Percentiles rank a stretch among this genome's conserved stretches.
Evolutionary conservation across 2,329 filamentous ascomycete genomes (phyloP).

Genomic region (Magnaporthales sp.): DNA sequence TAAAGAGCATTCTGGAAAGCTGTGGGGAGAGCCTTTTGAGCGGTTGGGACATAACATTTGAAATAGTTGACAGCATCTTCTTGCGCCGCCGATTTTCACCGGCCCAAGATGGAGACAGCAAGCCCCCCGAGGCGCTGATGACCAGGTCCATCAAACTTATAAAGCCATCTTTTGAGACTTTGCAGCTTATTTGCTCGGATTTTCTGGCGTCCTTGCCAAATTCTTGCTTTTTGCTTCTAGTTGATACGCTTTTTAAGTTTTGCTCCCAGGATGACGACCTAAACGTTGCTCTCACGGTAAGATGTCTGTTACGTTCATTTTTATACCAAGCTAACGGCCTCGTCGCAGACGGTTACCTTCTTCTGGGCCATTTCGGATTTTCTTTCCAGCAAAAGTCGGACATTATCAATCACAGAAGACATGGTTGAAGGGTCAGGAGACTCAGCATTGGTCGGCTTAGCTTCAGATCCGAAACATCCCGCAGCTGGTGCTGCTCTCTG

Average conservation of each 20-base stretch:
- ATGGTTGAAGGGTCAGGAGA: conserved; percentile 48
- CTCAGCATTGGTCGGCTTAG: conserved; percentile 45
- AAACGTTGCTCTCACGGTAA: conserved; percentile 85
- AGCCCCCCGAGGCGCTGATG: conserved; percentile 23
- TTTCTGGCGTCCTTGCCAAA: conserved; percentile 69
- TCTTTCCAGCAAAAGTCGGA: conserved; percentile 52
- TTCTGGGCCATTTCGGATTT: conserved; percentile 96
- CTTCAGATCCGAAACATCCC: conserved; percentile 47
- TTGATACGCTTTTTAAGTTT: conserved; percentile 84
- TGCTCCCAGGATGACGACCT: conserved; percentile 84
- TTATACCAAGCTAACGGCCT: neutral
- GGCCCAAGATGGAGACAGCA: conserved; percentile 17
- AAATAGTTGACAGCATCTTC: conserved; percentile 79
- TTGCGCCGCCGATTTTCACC: conserved; percentile 21
- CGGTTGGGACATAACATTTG: conserved; percentile 81
- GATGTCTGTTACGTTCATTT: conserved; percentile 15
- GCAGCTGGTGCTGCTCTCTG: conserved; percentile 65
- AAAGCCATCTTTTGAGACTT: conserved; percentile 76
- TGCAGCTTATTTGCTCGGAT: conserved; percentile 91
- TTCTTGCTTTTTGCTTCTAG: conserved; percentile 65
- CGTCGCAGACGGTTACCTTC: conserved; percentile 70
- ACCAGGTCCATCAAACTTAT: conserved; percentile 67
- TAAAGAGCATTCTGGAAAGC: conserved; percentile 77
- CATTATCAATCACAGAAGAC: conserved; percentile 48
- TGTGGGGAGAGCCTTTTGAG: conserved; percentile 75